Conservation (phyloP, 2,329 filamentous ascomycete genomes). For the Fusarium annulatum region DNA sequence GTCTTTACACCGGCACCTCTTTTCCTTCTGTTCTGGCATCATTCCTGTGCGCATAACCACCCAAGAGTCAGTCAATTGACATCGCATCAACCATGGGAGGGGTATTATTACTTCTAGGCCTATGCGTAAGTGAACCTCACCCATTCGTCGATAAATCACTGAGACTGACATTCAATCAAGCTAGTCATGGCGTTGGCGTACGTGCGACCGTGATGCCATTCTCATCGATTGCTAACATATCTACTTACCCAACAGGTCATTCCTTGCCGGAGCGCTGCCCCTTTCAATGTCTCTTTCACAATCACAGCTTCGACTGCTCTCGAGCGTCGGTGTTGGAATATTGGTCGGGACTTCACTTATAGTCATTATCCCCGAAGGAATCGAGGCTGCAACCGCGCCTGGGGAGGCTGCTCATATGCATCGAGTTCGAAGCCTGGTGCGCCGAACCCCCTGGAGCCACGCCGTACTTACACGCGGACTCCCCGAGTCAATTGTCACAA, state of each 20-base stretch:
- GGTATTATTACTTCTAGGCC: conserved; percentile 53
- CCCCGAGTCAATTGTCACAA: conserved; percentile 35
- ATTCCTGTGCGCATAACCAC: conserved; percentile 19
- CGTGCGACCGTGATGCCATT: conserved; percentile 45
- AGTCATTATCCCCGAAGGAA: conserved; percentile 96
- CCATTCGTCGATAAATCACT: not conserved
- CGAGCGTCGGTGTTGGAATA: conserved; percentile 91
- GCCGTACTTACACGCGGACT: conserved; percentile 43
- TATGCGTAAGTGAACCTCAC: conserved; percentile 51
- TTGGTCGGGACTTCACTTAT: conserved; percentile 95
- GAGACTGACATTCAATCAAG: conserved; percentile 48
- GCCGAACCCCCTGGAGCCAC: conserved; percentile 48
- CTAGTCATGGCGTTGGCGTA: conserved; percentile 70
- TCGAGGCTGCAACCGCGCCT: conserved; percentile 84
- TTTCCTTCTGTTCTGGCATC: conserved; percentile 17
- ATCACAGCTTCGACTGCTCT: conserved; percentile 88
- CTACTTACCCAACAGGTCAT: conserved; percentile 72
- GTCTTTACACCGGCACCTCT: conserved; percentile 11
- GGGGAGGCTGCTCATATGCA: conserved; percentile 54
- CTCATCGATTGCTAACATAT: conserved; percentile 35
- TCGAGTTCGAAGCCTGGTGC: conserved; percentile 48
- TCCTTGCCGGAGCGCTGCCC: conserved; percentile 90
- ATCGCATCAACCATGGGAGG: conserved; percentile 51
- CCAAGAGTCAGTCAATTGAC: conserved; percentile 18
- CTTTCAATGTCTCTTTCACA: conserved; percentile 88